Conservation (phyloP, 129 eudicot genomes). For the Flaveria ramosissima region DNA sequence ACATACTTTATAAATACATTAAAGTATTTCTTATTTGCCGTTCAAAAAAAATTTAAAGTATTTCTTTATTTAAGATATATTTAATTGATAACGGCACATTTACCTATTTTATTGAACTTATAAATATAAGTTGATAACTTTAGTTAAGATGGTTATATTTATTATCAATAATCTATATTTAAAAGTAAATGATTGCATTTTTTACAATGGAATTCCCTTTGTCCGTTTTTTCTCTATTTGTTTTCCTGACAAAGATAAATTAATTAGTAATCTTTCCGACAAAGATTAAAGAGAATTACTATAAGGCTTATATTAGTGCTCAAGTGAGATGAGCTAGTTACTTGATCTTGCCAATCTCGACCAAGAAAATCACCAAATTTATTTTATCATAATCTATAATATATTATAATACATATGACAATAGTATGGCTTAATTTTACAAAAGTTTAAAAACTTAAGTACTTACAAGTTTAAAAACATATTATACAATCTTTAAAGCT, state of each 20-base stretch:
- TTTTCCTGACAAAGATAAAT: background rate
- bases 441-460: too few relatives aligned
- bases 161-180: background rate
- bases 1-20: constrained; percentile 25
- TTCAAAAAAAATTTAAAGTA: background rate
- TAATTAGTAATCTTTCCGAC: constrained; percentile 5
- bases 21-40: background rate
- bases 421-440: too few relatives aligned
- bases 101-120: background rate
- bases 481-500: too few relatives aligned
- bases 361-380: background rate
- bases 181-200: background rate
- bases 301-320: background rate
- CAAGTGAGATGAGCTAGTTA: background rate
- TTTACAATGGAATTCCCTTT: background rate
- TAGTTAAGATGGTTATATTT: background rate
- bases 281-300: constrained; percentile 6
- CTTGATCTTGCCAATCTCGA: background rate
- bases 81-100: background rate
- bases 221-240: background rate
- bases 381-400: too few relatives aligned
- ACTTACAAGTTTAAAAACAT: too few relatives aligned
- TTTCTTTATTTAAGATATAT: constrained; percentile 15
- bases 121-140: background rate
- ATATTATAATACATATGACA: too few relatives aligned